phyloP scores from a whole-genome alignment of 2,329 filamentous ascomycete species.

The Scedosporium minutisporum region DNA sequence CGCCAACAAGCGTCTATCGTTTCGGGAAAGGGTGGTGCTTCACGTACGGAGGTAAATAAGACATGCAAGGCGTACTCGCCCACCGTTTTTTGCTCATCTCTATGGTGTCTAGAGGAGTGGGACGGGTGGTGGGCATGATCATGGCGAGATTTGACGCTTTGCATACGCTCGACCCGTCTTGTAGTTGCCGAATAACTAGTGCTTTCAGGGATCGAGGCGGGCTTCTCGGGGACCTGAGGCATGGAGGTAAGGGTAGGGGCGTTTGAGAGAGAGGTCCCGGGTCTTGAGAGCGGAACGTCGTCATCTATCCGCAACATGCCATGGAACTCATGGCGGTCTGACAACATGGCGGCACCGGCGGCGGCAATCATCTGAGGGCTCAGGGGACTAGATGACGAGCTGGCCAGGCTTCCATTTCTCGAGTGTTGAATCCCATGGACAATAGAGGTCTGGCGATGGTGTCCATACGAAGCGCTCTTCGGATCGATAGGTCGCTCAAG shows the following conservation, averaged over 20 bases:
- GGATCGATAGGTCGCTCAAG: conserved; percentile 45
- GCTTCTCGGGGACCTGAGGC: conserved; percentile 30
- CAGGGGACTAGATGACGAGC: conserved; percentile 71
- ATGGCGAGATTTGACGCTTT: conserved; percentile 54
- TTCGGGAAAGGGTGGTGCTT: conserved; percentile 1
- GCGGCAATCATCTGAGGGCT: conserved; percentile 79
- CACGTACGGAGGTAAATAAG: conserved; percentile 75
- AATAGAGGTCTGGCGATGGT: conserved; percentile 94
- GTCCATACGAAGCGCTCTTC: conserved; percentile 58
- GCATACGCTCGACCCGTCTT: conserved; percentile 49
- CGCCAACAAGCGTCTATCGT: not conserved
- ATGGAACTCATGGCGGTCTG: conserved; percentile 30
- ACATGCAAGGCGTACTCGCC: conserved; percentile 96
- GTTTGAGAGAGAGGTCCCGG: conserved; percentile 15
- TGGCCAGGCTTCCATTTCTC: conserved; percentile 78
- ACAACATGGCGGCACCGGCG: conserved; percentile 44
- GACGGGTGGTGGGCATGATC: conserved; percentile 68
- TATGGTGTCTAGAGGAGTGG: conserved; percentile 61
- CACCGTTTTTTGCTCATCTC: conserved; percentile 80
- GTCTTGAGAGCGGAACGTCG: conserved; percentile 31
- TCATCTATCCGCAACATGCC: conserved; percentile 25
- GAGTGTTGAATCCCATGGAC: conserved; percentile 93
- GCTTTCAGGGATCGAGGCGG: conserved; percentile 36
- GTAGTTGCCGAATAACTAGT: conserved; percentile 33
- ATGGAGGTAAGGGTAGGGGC: conserved; percentile 16